phyloP scores from a whole-genome alignment of 345 rosid species.

The Microthlaspi erraticum region DNA sequence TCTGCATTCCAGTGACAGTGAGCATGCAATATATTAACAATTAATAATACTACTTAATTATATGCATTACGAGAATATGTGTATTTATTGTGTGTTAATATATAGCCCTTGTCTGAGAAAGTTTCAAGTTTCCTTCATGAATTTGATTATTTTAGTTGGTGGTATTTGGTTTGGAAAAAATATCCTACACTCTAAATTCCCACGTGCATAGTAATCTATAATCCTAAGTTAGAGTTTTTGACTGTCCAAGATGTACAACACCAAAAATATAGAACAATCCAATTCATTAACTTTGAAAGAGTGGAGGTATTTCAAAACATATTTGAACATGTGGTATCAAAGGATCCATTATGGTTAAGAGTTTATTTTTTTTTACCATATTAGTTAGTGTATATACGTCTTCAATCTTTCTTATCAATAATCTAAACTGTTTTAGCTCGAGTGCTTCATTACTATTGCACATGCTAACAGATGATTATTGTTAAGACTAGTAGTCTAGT shows the following conservation, averaged over 20 bases:
- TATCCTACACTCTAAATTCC: not conserved
- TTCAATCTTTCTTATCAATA: too few species aligned
- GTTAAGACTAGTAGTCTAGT: too few species aligned
- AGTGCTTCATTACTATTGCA: too few species aligned
- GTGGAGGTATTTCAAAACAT: not conserved
- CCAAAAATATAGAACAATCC: too few species aligned
- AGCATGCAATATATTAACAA: conserved; percentile 33
- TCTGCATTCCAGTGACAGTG: conserved; percentile 25
- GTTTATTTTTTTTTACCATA: too few species aligned
- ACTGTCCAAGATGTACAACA: too few species aligned
- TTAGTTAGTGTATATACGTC: too few species aligned
- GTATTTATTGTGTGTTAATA: conserved; percentile 1
- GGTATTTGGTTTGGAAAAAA: not conserved
- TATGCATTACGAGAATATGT: conserved; percentile 7
- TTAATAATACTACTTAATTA: not conserved
- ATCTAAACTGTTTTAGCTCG: too few species aligned
- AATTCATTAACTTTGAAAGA: too few species aligned
- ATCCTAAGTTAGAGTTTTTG: not conserved
- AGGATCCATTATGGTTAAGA: not conserved
- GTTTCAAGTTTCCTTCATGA: not conserved
- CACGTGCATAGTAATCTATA: not conserved
- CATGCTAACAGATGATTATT: too few species aligned
- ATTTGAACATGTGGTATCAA: not conserved
- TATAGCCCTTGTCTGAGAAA: not conserved
- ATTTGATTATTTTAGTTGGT: not conserved